Percentiles rank a stretch among this genome's conserved stretches.
Conservation (phyloP, 805 yeast species). For the Citeromyces matritensis region DNA sequence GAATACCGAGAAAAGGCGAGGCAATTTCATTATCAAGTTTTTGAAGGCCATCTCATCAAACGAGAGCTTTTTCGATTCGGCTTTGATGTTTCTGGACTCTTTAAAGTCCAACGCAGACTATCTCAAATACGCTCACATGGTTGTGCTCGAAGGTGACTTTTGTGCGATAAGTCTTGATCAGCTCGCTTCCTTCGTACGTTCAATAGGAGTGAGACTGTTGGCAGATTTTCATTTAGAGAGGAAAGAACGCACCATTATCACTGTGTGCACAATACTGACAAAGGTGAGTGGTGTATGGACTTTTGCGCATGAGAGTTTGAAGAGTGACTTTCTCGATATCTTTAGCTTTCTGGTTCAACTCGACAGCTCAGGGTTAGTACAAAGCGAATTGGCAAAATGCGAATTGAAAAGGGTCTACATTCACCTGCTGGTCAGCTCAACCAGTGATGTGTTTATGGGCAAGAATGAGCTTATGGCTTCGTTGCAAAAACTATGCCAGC, state of each 20-base stretch:
- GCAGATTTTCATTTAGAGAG: constrained; percentile 17
- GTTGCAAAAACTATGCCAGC: constrained; percentile 1
- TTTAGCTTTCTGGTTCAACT: constrained; percentile 26
- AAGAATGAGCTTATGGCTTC: too few species aligned
- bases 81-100: constrained; percentile 4
- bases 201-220: constrained; percentile 18
- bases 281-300: constrained; percentile 15
- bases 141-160: too few species aligned
- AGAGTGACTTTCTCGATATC: constrained; percentile 31
- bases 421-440: constrained; percentile 8
- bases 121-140: too few species aligned
- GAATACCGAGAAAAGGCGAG: too few species aligned
- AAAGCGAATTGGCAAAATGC: constrained; percentile 17
- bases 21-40: too few species aligned
- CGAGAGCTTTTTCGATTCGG: constrained; percentile 8
- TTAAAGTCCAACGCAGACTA: constrained; percentile 2
- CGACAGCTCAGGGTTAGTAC: constrained; percentile 21
- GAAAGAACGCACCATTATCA: constrained; percentile 20
- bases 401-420: constrained; percentile 18
- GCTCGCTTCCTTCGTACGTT: constrained; percentile 5
- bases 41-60: too few species aligned
- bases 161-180: background rate
- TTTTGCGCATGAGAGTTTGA: constrained; percentile 8
- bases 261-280: constrained; percentile 15
- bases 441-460: too few species aligned